Evolutionary conservation across 805 yeast genomes (phyloP).

Genomic region (Saturnispora sanitii): DNA sequence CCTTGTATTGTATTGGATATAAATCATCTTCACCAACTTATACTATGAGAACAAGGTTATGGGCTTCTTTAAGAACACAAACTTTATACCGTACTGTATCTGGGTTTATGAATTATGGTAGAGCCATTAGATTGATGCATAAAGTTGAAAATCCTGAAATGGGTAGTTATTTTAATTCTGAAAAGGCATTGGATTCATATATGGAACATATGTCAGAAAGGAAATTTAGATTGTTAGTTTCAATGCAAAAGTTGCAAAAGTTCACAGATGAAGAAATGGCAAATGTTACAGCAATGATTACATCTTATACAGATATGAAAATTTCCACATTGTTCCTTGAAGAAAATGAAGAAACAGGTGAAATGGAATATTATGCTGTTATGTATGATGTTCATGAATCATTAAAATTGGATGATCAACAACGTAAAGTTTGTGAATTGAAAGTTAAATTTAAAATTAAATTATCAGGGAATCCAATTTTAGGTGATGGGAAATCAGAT

Average conservation of each 20-base stretch:
- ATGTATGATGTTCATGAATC: conserved; percentile 50
- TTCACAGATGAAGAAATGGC: conserved; percentile 57
- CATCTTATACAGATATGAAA: conserved; percentile 59
- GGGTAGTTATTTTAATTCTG: conserved; percentile 32
- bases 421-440: conserved; percentile 22
- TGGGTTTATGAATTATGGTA: conserved; percentile 72
- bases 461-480: conserved; percentile 86
- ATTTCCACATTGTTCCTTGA: conserved; percentile 49
- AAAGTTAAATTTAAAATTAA: conserved; percentile 50
- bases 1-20: conserved; percentile 65
- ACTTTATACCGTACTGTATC: conserved; percentile 75
- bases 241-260: conserved; percentile 76
- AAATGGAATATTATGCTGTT: conserved; percentile 48
- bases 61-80: conserved; percentile 82
- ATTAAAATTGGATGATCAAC: conserved; percentile 34
- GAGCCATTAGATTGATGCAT: conserved; percentile 61
- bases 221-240: conserved; percentile 70
- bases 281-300: conserved; percentile 57
- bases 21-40: conserved; percentile 54
- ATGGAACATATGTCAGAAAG: conserved; percentile 65
- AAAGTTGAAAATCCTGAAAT: conserved; percentile 55
- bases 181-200: conserved; percentile 46
- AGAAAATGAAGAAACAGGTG: conserved; percentile 31
- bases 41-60: conserved; percentile 63
- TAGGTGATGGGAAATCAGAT: conserved; percentile 95